Base-by-base conservation (phyloP, 306 rosid genomes). In the Nissolia schottii region DNA sequence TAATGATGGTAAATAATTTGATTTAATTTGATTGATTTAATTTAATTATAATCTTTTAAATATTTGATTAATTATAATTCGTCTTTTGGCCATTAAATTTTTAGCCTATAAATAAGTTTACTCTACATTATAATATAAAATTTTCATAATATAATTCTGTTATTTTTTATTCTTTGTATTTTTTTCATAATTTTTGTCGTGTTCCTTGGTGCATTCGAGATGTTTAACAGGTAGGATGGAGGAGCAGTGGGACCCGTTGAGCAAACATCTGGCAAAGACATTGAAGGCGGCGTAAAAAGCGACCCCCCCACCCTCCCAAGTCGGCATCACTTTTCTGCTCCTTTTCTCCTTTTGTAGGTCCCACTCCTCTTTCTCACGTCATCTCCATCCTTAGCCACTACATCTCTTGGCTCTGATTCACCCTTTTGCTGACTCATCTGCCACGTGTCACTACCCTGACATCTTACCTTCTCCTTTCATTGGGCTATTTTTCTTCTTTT, bases 201-300 rank as follows among this genome's bases (percentile, higher is more conserved):
- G n/a, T n/a, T n/a, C n/a, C n/a, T n/a, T n/a, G n/a, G n/a, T n/a
- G n/a, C n/a, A n/a, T n/a, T n/a, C n/a, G n/a, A n/a, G n/a, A n/a
- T n/a, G n/a, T n/a, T n/a, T n/a, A n/a, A n/a, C n/a, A n/a, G 37
- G 37, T 1, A 1, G 2, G 16, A 12, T 10, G 53, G 50, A 19
- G 29, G 34, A 32, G 8, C 14, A 28, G 24, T 37, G 28, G 41
- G 78, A 27, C 15, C 45, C 76, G 20, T 38, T 28, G 13, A 51
- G 16, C 15, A 76, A 24, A 25, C 71, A 64, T 16, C n/a, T 71
- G 77, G 68, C 65, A 70, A 58, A 67, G 25, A 75, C 79, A 75
- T 74, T 72, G 85, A 86, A 81, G 87, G 84, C 86, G 87, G 85
- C 90, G 82, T 76, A 51, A 66, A 73, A 77, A 82, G 85, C 54